Evolutionary conservation across 768 basidiomycete genomes (phyloP), one percentile per base, ranked within the genome.

Genomic region (Xerocomus brunneocitrinus): DNA sequence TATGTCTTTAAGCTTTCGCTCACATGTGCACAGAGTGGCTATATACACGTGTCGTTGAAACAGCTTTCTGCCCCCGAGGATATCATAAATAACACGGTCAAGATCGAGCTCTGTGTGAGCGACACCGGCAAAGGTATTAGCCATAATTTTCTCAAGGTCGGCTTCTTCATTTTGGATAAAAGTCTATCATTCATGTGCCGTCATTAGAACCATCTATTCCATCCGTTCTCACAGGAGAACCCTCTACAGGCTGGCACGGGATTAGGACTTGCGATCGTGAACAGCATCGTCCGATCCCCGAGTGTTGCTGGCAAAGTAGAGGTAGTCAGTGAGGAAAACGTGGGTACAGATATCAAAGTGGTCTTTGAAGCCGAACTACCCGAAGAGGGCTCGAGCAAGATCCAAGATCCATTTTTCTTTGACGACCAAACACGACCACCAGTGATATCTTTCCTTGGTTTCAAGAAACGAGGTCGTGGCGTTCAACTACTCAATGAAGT

Each of bases 91-190:
- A 75, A 81, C 49, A 83, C 78, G 54, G 78, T 89, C 48, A 90
- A 81, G 63, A 75, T 95, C 44, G 93, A 97, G 65, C 75, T 98
- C 49, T 79, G 83, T 25, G 92, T 98, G 7, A 77, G 82, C 48
- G 94, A 98, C 67, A 91, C 91, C 4, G 94, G 94, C 46, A 98
- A 95, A 82, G 94, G 94, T 24, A 98, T 98, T 57, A 93, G 90
- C 65, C 89, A 89, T 60, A 87, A 89, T 54, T 98, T 98, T 70
- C 73, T 95, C 54, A 91, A 92, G 81, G 90, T 87, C 54, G 45
- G 62, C 59, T 24, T 14, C 10, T 16, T 57, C 45, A 36, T 51
- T 48, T 3, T n/a, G 43, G 39, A 30, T 14, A 27, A 19, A 49
- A 10, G 8, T 25, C 50, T 9, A 48, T 53, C 28, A 48, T 47